Base-by-base conservation (phyloP, 306 rosid species). In the Cucurbita maxima region DNA sequence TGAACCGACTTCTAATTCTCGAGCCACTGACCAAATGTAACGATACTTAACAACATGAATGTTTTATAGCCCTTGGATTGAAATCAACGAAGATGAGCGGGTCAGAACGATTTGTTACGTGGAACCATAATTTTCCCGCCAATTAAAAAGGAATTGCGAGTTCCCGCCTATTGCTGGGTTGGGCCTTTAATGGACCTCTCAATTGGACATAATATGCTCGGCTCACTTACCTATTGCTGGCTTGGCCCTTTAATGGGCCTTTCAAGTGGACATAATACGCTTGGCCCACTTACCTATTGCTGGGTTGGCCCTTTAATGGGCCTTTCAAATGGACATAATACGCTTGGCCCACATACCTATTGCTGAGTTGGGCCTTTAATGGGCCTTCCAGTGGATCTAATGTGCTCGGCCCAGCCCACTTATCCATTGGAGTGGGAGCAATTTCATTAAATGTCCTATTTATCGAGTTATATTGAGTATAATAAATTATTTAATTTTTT, bases 51-150 rank as follows among this genome's bases (percentile, higher is more conserved):
- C 1, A 1, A 53, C 11, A 56, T 25, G 43, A 15, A 44, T 63
- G 11, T 2, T 72, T 87, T 79, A 16, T 54, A 69, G 72, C 85
- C 87, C 80, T 83, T 11, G 0, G 89, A 87, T 84, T 82, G 13
- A 9, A 70, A 64, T 57, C 38, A 38, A 34, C 37, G 45, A 30
- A 34, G 75, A 82, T 82, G 62, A 75, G 83, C 88, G 89, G 85
- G 53, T 81, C 70, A 53, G 69, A 76, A 68, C 25, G 51, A 63
- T 38, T 61, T 50, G 51, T 60, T 58, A 40, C 38, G 58, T 18
- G 71, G 66, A 76, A 58, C 70, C 77, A 76, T 73, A 54, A 67
- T 34, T 83, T 90, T 88, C 96, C 88, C 96, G 96, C 96, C 96
- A 86, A 50, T 48, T 30, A 20, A 71, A 45, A 72, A 51, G 57